Evolutionary conservation across 2,329 filamentous ascomycete genomes (phyloP), one percentile per base, ranked within the genome.

Genomic region (Sporothrix sp.): DNA sequence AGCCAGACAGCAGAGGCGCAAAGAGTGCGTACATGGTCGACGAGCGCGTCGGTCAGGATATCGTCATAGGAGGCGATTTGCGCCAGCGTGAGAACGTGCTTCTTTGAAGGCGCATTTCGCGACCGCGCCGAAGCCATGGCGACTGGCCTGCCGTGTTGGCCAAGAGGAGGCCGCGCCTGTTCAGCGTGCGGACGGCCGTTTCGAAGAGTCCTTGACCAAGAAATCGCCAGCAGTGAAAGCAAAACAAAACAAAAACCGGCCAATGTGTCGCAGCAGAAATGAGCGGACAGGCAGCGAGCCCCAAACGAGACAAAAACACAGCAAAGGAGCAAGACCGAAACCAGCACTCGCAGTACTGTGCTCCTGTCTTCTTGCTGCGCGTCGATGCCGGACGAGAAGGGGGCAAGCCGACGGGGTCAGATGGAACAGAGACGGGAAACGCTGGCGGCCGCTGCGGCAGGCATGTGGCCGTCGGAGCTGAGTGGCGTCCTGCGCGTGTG

Each of bases 1-100:
- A n/a, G n/a, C n/a, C n/a, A n/a, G n/a, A n/a, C n/a, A n/a, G n/a
- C n/a, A n/a, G n/a, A n/a, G n/a, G n/a, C n/a, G n/a, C n/a, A n/a
- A 32, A 35, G 14, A 23, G n/a, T 37, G 76, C 85, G 69, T 77
- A 96, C 91, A 71, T 91, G 88, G 68, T 98, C 93, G 54, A 98
- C 83, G 48, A 98, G 81, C 58, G 87, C 86, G 76, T 98, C 93
- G 7, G 93, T 98, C 56, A 95, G 74, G 57, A 97, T 83, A 68
- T 98, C 93, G 70, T 98, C 93, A 71, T 97, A 97, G 45, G 85
- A 84, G 28, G 89, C 85, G 61, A 98, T 72, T 73, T 95, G 90
- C 54, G 84, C 82, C 59, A 97, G 74, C 7, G 89, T 95, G 60
- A 98, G 75, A 55, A 81, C 80, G 63, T 85, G 81, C 70, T 77